phyloP scores from a whole-genome alignment of 2,329 filamentous ascomycete species.

The Ophiostoma sp. region DNA sequence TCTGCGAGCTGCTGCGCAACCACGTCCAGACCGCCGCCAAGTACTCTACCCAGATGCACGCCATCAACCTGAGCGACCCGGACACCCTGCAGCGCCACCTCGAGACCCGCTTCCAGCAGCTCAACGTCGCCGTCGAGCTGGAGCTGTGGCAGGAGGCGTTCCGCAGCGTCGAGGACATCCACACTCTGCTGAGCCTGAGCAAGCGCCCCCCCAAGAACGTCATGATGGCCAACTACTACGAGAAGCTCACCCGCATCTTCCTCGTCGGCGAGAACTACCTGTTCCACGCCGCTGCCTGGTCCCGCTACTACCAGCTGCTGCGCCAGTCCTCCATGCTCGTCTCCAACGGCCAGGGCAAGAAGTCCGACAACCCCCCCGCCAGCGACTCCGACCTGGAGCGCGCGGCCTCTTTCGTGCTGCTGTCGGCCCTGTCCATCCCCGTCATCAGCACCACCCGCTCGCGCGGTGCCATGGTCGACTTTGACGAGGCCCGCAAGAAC shows the following conservation, averaged over 20 bases:
- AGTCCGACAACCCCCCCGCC: constrained; percentile 88
- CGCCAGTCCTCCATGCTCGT: constrained; percentile 82
- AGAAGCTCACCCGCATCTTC: constrained; percentile 98
- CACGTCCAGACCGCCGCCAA: constrained; percentile 99
- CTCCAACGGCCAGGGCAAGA: constrained; percentile 78
- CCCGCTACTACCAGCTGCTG: constrained; percentile 92
- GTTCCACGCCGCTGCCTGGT: constrained; percentile 97
- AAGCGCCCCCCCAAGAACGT: constrained; percentile 97
- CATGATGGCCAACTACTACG: constrained; percentile 99
- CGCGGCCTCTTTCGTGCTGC: constrained; percentile 88
- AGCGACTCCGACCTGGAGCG: constrained; percentile 87
- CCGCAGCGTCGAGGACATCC: constrained; percentile 97
- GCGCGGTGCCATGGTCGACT: constrained; percentile 90
- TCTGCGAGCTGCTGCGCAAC: constrained; percentile 96
- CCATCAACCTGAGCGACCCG: constrained; percentile 96
- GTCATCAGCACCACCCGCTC: constrained; percentile 98
- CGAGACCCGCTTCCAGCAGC: constrained; percentile 95
- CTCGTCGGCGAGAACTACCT: constrained; percentile 98
- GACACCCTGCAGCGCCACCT: constrained; percentile 96
- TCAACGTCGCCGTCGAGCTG: constrained; percentile 95
- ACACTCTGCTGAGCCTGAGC: constrained; percentile 93
- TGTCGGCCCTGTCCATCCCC: constrained; percentile 94
- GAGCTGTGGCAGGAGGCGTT: constrained; percentile 99
- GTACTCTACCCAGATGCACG: constrained; percentile 98
- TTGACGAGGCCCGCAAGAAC: constrained; percentile 95